Evolutionary conservation across 768 basidiomycete species (phyloP), one percentile per base, ranked within the genome.

Genomic region (Galerina sulciceps): DNA sequence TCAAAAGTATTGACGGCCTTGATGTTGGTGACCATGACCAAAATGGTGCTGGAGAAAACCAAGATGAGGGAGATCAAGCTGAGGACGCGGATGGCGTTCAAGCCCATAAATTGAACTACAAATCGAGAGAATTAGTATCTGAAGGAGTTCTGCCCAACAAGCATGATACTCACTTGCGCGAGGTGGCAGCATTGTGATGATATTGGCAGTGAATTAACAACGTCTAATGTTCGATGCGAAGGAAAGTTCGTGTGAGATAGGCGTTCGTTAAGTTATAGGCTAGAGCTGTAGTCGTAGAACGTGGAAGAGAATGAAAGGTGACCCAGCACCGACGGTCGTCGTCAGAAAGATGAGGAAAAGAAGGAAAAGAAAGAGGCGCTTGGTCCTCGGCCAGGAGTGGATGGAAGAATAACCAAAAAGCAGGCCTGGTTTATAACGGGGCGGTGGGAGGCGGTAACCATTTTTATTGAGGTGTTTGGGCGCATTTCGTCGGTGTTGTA

Each of bases 1-100:
- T 79, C 64, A 70, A 90, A 90, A 47, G 71, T 72, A 68, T 92
- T 92, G 62, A 94, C 89, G 2, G 84, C 90, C 64, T 88, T 79
- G 71, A 93, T 76, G 67, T 93, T 91, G 56, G 83, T 85, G 60
- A 88, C 90, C 75, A 93, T 79, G 57, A 86, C 85, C 62, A 90
- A 68, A 66, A 91, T 85, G 55, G 82, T 91, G 71, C 84, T 90
- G 11, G 90, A 76, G 64, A 96, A 90, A 8, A 94, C 91, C 48
- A 96, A 85, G 23, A 93, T 74, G 56, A 96, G 83, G 15, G 86
- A 82, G 63, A 95, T 73, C 69, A 96, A 81, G 71, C 91, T 93
- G 61, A 97, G 69, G 43, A 78, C 71, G 57, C 95, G 89, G 67
- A 91, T 77, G 68, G 76, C 81, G 70, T 96, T 96, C 71, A 96